A percentile compares a stretch with the other conserved stretches of the same genome.
Conservation (phyloP, 2,329 filamentous ascomycete genomes). For the Neocatenulostroma microsporum region DNA sequence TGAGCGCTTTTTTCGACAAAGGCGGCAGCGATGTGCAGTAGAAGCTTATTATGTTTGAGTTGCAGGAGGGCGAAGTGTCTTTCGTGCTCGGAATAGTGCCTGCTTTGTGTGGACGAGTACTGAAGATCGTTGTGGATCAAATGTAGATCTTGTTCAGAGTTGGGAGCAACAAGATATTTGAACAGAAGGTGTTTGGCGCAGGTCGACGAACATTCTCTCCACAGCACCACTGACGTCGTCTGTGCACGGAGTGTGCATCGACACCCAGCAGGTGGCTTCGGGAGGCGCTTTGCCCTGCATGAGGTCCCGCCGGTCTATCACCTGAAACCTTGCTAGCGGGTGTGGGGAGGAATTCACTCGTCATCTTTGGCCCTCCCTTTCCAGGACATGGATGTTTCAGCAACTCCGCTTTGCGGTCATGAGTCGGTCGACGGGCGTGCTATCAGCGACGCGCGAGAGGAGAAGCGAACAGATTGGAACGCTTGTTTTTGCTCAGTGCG, state of each 20-base stretch:
- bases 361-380: not conserved
- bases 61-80: not conserved
- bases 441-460: not conserved
- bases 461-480: not conserved
- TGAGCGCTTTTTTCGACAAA: conserved; percentile 8
- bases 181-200: not conserved
- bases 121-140: conserved; percentile 4
- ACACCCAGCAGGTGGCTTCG: not conserved
- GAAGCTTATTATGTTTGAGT: conserved; percentile 3
- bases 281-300: conserved; percentile 1
- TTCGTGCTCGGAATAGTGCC: not conserved
- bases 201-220: too few relatives aligned
- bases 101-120: conserved; percentile 1
- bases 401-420: not conserved
- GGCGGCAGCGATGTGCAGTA: conserved; percentile 5
- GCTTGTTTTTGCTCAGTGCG: too few relatives aligned
- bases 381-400: not conserved
- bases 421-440: not conserved
- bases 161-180: not conserved
- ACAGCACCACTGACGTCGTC: conserved; percentile 4
- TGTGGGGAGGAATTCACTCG: not conserved
- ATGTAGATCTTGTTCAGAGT: conserved; percentile 2
- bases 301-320: not conserved
- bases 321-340: too few relatives aligned
- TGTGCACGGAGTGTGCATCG: not conserved